These are phyloP conservation scores for Cladosporium velox DNA, from an alignment of 2,329 filamentous ascomycete genomes.

Conservation along the genomic window DNA sequence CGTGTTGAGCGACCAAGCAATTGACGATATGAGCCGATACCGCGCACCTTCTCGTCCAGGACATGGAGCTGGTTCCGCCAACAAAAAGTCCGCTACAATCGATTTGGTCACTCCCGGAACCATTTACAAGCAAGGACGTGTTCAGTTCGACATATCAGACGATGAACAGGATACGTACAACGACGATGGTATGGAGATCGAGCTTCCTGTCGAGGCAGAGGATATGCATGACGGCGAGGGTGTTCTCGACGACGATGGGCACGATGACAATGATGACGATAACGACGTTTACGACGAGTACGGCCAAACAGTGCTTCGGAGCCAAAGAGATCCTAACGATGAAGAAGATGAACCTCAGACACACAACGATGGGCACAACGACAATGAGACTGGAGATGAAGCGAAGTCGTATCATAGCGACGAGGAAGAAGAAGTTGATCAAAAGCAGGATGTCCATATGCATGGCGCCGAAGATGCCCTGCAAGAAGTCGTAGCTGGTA, in stretches of 20 bases:
- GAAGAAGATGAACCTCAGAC: not conserved
- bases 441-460: not conserved
- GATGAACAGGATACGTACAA: slow-evolving; percentile 26
- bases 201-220: slow-evolving; percentile 21
- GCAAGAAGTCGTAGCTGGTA: not conserved
- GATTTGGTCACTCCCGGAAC: slow-evolving; percentile 39
- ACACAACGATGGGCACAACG: not conserved
- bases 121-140: slow-evolving; percentile 17
- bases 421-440: not conserved
- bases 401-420: not conserved
- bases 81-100: slow-evolving; percentile 27
- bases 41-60: slow-evolving; percentile 26
- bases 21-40: slow-evolving; percentile 23
- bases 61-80: slow-evolving; percentile 21
- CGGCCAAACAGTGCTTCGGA: slow-evolving; percentile 38
- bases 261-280: slow-evolving; percentile 26
- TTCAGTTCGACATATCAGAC: slow-evolving; percentile 28
- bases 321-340: slow-evolving; percentile 30
- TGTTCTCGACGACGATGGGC: slow-evolving; percentile 19
- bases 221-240: slow-evolving; percentile 22
- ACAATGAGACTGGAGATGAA: not conserved
- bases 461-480: not conserved
- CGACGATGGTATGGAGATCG: slow-evolving; percentile 24
- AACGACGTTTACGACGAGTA: slow-evolving; percentile 41
- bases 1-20: slow-evolving; percentile 29